A percentile compares a stretch with the other conserved stretches of the same genome.
These are phyloP conservation scores for Aspergillus neotritici DNA, from an alignment of 2,329 filamentous ascomycete species.

Conservation along the genomic window DNA sequence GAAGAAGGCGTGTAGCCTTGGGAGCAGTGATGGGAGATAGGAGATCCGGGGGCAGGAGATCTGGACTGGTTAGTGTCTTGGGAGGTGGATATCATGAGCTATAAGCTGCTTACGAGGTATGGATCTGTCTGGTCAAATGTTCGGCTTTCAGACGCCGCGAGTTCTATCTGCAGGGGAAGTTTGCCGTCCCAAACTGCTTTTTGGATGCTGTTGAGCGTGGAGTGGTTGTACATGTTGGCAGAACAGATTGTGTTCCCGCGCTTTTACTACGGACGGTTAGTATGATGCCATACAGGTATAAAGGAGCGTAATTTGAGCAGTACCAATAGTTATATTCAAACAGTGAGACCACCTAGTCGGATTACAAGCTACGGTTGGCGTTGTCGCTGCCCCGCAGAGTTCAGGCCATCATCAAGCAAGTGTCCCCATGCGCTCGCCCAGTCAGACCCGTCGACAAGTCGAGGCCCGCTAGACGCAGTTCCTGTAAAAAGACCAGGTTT, in stretches of 20 bases:
- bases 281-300: neutral
- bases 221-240: conserved; percentile 22
- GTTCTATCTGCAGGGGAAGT: conserved; percentile 55
- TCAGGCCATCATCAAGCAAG: neutral
- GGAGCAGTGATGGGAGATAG: conserved; percentile 62
- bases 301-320: too few relatives aligned
- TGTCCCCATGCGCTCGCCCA: too few relatives aligned
- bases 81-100: conserved; percentile 1
- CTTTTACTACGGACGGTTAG: neutral
- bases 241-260: neutral
- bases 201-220: conserved; percentile 30
- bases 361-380: conserved; percentile 1
- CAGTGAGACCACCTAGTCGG: neutral
- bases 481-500: neutral
- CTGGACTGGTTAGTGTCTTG: conserved; percentile 25
- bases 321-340: too few relatives aligned
- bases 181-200: conserved; percentile 54
- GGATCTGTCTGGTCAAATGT: conserved; percentile 56
- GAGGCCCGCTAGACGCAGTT: too few relatives aligned
- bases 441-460: too few relatives aligned
- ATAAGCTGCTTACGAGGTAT: conserved; percentile 46
- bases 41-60: conserved; percentile 61
- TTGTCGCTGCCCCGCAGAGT: conserved; percentile 1
- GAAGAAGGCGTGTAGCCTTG: conserved; percentile 60
- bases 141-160: conserved; percentile 56